A percentile compares a stretch with the other conserved stretches of the same genome.
phyloP scores from a whole-genome alignment of 2,329 filamentous ascomycete species.

The Eutypa lata region DNA sequence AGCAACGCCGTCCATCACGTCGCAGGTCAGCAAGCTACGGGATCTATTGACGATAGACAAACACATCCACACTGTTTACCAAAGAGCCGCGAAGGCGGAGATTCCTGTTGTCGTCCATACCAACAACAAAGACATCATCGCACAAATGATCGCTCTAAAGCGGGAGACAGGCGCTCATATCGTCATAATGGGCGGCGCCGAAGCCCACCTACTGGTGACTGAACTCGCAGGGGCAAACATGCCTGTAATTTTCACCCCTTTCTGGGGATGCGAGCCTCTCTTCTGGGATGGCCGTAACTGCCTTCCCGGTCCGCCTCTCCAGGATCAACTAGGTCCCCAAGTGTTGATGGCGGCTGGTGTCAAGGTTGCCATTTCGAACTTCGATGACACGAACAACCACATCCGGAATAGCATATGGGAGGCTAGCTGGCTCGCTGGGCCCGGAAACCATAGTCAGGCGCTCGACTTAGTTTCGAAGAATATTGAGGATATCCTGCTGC shows the following conservation, averaged over 20 bases:
- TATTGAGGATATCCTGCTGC: slow-evolving; percentile 30
- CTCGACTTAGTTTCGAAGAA: slow-evolving; percentile 32
- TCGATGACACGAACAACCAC: slow-evolving; percentile 17
- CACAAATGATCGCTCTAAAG: slow-evolving; percentile 14
- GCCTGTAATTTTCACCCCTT: slow-evolving; percentile 14
- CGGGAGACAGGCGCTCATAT: slow-evolving; percentile 15
- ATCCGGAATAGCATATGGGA: slow-evolving; percentile 18
- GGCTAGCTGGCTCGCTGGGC: slow-evolving; percentile 14
- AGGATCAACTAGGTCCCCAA: slow-evolving; percentile 13
- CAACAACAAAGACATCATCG: slow-evolving; percentile 19
- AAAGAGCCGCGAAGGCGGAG: slow-evolving; percentile 10
- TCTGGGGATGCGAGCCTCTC: slow-evolving; percentile 18
- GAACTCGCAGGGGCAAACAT: slow-evolving; percentile 11
- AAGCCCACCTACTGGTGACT: slow-evolving; percentile 11
- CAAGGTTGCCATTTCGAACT: slow-evolving; percentile 15
- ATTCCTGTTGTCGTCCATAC: slow-evolving; percentile 15
- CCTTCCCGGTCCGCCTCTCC: slow-evolving; percentile 13
- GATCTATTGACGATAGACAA: slow-evolving; percentile 13
- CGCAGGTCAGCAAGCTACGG: slow-evolving; percentile 12
- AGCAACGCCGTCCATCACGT: slow-evolving; percentile 14
- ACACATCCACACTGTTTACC: slow-evolving; percentile 13
- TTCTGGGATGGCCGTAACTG: slow-evolving; percentile 15
- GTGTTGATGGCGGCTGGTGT: slow-evolving; percentile 13
- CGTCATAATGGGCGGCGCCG: slow-evolving; percentile 15
- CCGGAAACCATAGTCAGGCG: slow-evolving; percentile 16